Conservation (phyloP, 257 asterid species). For the Capsicum baccatum region DNA sequence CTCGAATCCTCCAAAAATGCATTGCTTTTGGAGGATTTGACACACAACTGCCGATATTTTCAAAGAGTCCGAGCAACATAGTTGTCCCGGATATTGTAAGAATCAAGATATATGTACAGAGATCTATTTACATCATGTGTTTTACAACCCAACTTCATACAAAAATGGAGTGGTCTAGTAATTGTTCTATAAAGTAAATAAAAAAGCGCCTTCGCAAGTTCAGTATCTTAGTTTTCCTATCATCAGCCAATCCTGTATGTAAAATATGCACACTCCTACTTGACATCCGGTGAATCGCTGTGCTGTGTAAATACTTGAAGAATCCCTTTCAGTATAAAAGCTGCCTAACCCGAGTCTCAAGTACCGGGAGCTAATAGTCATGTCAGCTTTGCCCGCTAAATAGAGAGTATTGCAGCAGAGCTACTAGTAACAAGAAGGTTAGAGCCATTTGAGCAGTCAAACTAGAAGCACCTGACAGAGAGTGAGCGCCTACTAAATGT, state of each 20-base stretch:
- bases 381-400: slow-evolving; percentile 35
- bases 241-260: slow-evolving; percentile 27
- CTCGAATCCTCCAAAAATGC: neutral
- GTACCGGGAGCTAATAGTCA: slow-evolving; percentile 12
- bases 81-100: neutral
- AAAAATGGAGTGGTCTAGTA: slow-evolving; percentile 27
- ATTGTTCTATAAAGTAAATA: slow-evolving; percentile 1
- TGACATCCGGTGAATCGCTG: slow-evolving; percentile 6
- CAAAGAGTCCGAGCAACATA: neutral
- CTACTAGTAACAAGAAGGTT: slow-evolving; percentile 46
- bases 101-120: slow-evolving; percentile 9
- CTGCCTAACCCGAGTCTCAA: neutral
- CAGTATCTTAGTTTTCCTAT: slow-evolving; percentile 27
- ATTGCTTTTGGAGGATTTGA: too few species aligned
- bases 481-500: slow-evolving; percentile 97
- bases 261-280: slow-evolving; percentile 27
- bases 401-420: slow-evolving; percentile 51
- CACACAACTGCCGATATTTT: neutral
- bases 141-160: slow-evolving; percentile 23
- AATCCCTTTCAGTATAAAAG: slow-evolving; percentile 11
- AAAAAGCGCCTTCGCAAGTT: neutral
- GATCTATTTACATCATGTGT: slow-evolving; percentile 27
- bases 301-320: slow-evolving; percentile 16
- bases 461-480: slow-evolving; percentile 51
- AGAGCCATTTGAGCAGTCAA: slow-evolving; percentile 36